Conservation (phyloP, 2,329 filamentous ascomycete genomes). For the Trichophyton schoenleinii region DNA sequence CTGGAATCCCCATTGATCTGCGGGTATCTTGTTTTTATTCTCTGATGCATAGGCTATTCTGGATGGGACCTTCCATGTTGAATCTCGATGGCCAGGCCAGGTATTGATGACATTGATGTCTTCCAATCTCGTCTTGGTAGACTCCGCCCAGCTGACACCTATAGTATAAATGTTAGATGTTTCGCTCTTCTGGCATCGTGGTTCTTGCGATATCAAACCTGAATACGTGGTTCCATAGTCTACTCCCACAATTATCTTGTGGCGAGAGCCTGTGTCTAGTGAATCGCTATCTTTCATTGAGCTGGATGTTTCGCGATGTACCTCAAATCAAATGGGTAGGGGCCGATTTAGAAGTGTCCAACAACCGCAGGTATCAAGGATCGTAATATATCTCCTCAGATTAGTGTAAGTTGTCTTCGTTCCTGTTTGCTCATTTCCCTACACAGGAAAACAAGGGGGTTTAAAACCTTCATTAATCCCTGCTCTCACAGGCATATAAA, state of each 20-base stretch:
- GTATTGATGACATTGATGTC: slow-evolving; percentile 16
- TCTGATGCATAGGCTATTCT: slow-evolving; percentile 18
- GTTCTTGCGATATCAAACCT: slow-evolving; percentile 1
- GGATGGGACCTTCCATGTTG: slow-evolving; percentile 18
- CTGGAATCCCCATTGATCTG: slow-evolving; percentile 18
- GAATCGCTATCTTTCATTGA: not conserved
- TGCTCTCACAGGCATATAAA: not conserved
- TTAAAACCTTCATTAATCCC: not conserved
- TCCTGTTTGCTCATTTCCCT: not conserved
- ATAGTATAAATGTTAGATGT: not conserved
- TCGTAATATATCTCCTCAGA: not conserved
- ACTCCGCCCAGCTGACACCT: slow-evolving; percentile 14
- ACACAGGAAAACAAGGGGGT: not conserved
- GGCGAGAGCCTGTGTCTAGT: not conserved
- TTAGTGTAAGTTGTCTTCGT: not conserved
- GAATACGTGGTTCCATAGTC: slow-evolving; percentile 17
- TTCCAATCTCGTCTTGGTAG: slow-evolving; percentile 11
- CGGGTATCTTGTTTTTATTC: slow-evolving; percentile 8
- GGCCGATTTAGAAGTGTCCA: not conserved
- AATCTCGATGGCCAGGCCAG: slow-evolving; percentile 17
- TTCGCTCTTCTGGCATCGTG: not conserved
- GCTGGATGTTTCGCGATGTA: not conserved
- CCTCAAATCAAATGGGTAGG: not conserved
- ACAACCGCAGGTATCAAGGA: not conserved
- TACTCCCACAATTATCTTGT: slow-evolving; percentile 15